These are phyloP conservation scores for Dioscorea alata DNA, from an alignment of 106 monocot genomes.

Conservation along the genomic window DNA sequence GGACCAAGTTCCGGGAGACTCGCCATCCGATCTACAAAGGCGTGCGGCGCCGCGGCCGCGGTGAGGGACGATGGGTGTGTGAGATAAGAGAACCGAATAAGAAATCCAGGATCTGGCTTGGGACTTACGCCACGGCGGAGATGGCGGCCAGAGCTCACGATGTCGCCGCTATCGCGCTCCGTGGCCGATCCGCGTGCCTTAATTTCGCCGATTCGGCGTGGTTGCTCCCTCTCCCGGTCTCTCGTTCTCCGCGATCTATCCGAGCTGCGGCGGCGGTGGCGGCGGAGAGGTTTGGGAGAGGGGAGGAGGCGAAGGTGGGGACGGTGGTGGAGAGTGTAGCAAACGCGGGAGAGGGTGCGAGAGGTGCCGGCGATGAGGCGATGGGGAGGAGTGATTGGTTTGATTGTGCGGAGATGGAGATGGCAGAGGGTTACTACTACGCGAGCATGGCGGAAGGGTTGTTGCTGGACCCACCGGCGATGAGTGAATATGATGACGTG, in stretches of 20 bases:
- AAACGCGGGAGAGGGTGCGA: too few species aligned
- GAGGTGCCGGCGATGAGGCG: not conserved
- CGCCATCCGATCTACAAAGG: constrained; percentile 36
- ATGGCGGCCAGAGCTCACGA: not conserved
- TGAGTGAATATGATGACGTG: not conserved
- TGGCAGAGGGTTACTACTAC: constrained; percentile 10
- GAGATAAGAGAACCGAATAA: constrained; percentile 27
- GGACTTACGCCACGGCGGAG: not conserved
- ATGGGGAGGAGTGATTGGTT: constrained; percentile 4
- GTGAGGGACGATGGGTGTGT: constrained; percentile 23
- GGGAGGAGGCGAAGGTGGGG: too few species aligned
- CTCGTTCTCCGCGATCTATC: too few species aligned
- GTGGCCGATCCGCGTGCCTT: constrained; percentile 7
- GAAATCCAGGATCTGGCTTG: constrained; percentile 17
- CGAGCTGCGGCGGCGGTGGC: not conserved
- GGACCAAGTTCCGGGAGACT: constrained; percentile 46
- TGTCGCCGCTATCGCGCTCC: not conserved
- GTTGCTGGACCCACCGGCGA: constrained; percentile 21
- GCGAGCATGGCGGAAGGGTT: constrained; percentile 28
- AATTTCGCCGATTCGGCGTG: constrained; percentile 39
- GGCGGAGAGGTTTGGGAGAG: not conserved
- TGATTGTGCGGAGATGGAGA: constrained; percentile 2
- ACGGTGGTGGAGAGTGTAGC: too few species aligned
- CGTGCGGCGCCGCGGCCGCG: constrained; percentile 17
- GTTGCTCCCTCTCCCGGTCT: constrained; percentile 12